Percentiles rank a stretch among this genome's conserved stretches.
Evolutionary conservation across 768 basidiomycete species (phyloP).

Genomic region (Kwoniella bestiolae): DNA sequence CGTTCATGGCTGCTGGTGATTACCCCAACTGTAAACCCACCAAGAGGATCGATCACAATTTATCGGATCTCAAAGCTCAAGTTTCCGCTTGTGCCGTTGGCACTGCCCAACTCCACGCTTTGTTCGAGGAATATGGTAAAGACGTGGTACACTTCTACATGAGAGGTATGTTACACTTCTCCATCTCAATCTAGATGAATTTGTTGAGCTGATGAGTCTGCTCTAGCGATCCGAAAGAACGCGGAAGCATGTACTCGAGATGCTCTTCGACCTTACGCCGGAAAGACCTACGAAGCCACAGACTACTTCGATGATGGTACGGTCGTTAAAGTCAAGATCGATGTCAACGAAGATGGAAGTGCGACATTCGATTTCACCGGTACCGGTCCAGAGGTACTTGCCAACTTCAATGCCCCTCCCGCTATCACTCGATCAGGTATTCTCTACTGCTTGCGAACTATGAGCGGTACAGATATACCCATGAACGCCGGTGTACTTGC

Average conservation of each 20-base stretch:
- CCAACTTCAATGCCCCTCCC: slow-evolving; percentile 52
- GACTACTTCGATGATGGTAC: slow-evolving; percentile 67
- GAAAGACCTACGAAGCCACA: slow-evolving; percentile 63
- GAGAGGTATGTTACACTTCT: slow-evolving; percentile 24
- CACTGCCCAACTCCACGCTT: slow-evolving; percentile 32
- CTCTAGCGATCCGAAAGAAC: slow-evolving; percentile 70
- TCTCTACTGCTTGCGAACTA: slow-evolving; percentile 48
- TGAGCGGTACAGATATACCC: slow-evolving; percentile 49
- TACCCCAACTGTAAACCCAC: slow-evolving; percentile 42
- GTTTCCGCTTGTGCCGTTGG: slow-evolving; percentile 38
- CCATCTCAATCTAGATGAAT: not conserved
- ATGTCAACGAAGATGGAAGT: slow-evolving; percentile 74
- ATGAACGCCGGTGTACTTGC: slow-evolving; percentile 48
- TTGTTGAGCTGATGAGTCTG: not conserved
- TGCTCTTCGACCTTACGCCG: slow-evolving; percentile 69
- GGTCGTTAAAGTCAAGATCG: slow-evolving; percentile 65
- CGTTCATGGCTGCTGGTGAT: slow-evolving; percentile 42
- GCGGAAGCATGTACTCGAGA: slow-evolving; percentile 84
- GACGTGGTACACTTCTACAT: slow-evolving; percentile 44
- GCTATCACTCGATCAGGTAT: slow-evolving; percentile 48
- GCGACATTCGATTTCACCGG: slow-evolving; percentile 79
- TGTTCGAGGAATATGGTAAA: slow-evolving; percentile 46
- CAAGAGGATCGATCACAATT: slow-evolving; percentile 41
- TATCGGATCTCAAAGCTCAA: slow-evolving; percentile 47
- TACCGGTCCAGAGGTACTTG: slow-evolving; percentile 44